phyloP scores from a whole-genome alignment of 768 basidiomycete genomes.

The Hericium coralloides region DNA sequence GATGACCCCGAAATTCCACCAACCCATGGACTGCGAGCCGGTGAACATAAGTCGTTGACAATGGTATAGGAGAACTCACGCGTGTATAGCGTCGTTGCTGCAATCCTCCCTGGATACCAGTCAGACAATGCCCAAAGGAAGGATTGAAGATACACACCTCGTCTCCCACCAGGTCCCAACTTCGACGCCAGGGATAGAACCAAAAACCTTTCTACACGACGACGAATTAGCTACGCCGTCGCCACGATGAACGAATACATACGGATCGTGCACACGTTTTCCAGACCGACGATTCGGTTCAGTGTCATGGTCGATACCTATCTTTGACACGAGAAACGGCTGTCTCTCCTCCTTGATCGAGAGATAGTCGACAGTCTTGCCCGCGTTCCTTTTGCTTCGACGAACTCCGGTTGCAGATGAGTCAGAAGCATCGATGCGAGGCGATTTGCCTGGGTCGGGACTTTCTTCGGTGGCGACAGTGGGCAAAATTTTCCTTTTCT shows the following conservation, averaged over 20 bases:
- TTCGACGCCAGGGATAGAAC: constrained; percentile 67
- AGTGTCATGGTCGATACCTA: constrained; percentile 11
- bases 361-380: constrained; percentile 45
- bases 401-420: constrained; percentile 28
- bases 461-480: background rate
- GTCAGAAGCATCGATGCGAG: background rate
- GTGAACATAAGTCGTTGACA: background rate
- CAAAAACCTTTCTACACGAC: constrained; percentile 58
- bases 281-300: constrained; percentile 18
- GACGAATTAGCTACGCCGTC: background rate
- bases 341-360: constrained; percentile 26
- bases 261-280: constrained; percentile 42
- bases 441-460: background rate
- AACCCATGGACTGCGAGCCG: constrained; percentile 60
- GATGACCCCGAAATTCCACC: constrained; percentile 66
- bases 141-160: constrained; percentile 30
- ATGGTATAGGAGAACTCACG: constrained; percentile 38
- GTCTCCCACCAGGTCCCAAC: constrained; percentile 82
- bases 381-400: constrained; percentile 60
- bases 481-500: background rate
- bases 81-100: constrained; percentile 73
- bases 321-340: constrained; percentile 8
- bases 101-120: constrained; percentile 39
- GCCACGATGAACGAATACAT: constrained; percentile 15
- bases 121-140: background rate